A percentile compares a stretch with the other conserved stretches of the same genome.
Evolutionary conservation across 2,329 filamentous ascomycete genomes (phyloP).

Genomic region (Cladosporium sp.): DNA sequence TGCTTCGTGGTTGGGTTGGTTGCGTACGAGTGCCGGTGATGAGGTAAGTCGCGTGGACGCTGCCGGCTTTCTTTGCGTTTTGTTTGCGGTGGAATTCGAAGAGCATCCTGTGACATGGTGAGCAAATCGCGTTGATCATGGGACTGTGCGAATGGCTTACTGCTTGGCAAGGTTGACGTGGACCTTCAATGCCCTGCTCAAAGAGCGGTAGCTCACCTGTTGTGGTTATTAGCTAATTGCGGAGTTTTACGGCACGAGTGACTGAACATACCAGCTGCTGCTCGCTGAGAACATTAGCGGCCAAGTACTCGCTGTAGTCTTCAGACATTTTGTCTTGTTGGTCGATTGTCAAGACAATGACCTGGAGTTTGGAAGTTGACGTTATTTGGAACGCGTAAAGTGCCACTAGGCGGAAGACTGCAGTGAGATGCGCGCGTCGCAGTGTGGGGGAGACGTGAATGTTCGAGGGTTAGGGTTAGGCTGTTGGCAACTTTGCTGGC

Average conservation of each 20-base stretch:
- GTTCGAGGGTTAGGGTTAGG: no score
- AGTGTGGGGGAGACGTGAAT: not conserved
- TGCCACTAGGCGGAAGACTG: no score
- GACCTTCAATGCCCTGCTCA: constrained; percentile 77
- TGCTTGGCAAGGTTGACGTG: constrained; percentile 86
- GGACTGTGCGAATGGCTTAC: constrained; percentile 45
- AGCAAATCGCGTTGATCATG: not conserved
- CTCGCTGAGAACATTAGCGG: constrained; percentile 70
- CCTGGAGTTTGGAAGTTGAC: no score
- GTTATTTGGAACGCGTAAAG: constrained; percentile 17
- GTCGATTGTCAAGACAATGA: not conserved
- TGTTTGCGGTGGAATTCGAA: constrained; percentile 79
- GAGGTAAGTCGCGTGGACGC: constrained; percentile 89
- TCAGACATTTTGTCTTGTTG: constrained; percentile 39
- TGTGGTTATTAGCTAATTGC: constrained; percentile 13
- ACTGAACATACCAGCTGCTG: constrained; percentile 60
- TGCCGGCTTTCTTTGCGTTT: constrained; percentile 67
- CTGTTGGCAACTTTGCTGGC: no score
- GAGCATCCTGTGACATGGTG: constrained; percentile 59
- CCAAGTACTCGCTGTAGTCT: constrained; percentile 64
- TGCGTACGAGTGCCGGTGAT: constrained; percentile 63
- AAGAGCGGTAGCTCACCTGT: constrained; percentile 78
- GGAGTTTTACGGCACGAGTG: no score
- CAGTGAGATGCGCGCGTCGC: constrained; percentile 14
- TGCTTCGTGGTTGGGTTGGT: constrained; percentile 32